Base-by-base conservation (phyloP, 192 early-diverging fungal species). In the Spinellus fusiger region DNA sequence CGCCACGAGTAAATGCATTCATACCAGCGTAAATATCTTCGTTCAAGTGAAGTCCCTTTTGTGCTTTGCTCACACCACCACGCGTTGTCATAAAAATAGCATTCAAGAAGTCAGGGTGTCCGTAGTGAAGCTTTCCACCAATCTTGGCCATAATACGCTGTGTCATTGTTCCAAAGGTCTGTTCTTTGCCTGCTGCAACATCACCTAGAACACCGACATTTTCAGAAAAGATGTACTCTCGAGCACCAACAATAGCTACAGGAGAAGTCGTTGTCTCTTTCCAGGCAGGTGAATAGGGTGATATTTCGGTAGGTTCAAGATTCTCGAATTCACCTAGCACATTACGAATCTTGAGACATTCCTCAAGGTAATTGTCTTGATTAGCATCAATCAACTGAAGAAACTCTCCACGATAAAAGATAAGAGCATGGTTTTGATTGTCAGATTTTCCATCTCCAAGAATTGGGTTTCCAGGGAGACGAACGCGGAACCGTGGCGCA, bases 11-110 rank as follows among this genome's bases (percentile, higher is more conserved):
- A 59, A 92, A 91, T 26, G 88, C 89, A 67, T 83, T 89, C 89
- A 94, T 94, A 66, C 92, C 92, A 8, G 92, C 92, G 55, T 88
- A 94, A 70, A 94, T 93, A 74, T 94, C 92, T 76, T 94, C 92
- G 63, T 93, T 94, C 54, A 94, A 77, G 56, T 94, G 92, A 54
- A 94, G 74, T 32, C 92, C 92, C 68, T 89, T 91, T 61, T 93
- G 92, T 22, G 89, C 92, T 74, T 94, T 94, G 18, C 83, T 86
- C 40, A 94, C 84, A 64, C 91, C 90, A 54, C 90, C 91, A 25
- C 91, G 89, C 1, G 89, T 93, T 8, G 81, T 87, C 91, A 93
- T 92, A 59, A 83, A 93, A 49, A 90, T 83, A 61, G 86, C 85
- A 77, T 94, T 94, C 64, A 92, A 79, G 64, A 92, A 93, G 65